Evolutionary conservation across 495 filamentous ascomycete species (phyloP).

Genomic region (Neurospora sp.): DNA sequence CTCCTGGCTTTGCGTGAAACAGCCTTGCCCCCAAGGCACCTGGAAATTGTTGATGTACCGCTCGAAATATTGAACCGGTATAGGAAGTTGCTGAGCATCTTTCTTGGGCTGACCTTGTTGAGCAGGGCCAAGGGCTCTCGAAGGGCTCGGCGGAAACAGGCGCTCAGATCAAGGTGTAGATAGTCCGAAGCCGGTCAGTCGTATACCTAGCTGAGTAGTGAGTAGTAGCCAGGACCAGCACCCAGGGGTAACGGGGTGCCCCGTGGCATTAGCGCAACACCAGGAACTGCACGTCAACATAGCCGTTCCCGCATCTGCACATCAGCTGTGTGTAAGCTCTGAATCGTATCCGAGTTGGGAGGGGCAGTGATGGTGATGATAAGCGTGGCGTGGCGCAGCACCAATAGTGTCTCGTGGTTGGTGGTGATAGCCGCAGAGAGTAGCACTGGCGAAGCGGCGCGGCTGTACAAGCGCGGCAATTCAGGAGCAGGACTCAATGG

Average conservation of each 20-base stretch:
- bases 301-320: background rate
- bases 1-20: background rate
- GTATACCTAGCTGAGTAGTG: background rate
- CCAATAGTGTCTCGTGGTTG: background rate
- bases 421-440: background rate
- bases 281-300: background rate
- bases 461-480: background rate
- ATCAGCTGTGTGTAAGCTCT: background rate
- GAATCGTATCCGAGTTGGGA: background rate
- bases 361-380: background rate
- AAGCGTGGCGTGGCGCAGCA: background rate
- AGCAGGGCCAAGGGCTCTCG: background rate
- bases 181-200: background rate
- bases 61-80: background rate
- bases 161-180: background rate
- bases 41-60: background rate
- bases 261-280: background rate
- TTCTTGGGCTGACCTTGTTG: background rate
- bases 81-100: background rate
- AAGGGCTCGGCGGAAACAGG: background rate
- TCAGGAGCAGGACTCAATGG: background rate
- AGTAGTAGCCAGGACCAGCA: background rate
- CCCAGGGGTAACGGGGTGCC: background rate
- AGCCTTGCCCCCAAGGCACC: background rate
- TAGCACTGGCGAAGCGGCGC: background rate